Evolutionary conservation across 129 eudicot species (phyloP).

Genomic region (Daucus carota): DH1_v3.0 NC_030389.2:44659001-44659500

Average conservation of each 20-base stretch:
- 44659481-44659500: slow-evolving; percentile 30
- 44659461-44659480: not conserved
- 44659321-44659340: not conserved
- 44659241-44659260: not conserved
- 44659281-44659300: not conserved
- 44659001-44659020: slow-evolving; percentile 76
- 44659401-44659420: not conserved
- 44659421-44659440: not conserved
- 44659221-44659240: not conserved
- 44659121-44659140: slow-evolving; percentile 95
- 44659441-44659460: not conserved
- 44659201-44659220: not conserved
- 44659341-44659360: not conserved
- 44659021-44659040: slow-evolving; percentile 11
- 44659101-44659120: slow-evolving; percentile 89
- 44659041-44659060: not conserved
- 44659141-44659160: slow-evolving; percentile 83
- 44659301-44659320: not conserved
- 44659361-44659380: not conserved
- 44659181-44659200: not conserved
- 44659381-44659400: not conserved
- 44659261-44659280: not conserved
- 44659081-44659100: slow-evolving; percentile 98
- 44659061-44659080: not conserved
- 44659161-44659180: not conserved